Evolutionary conservation across 768 basidiomycete genomes (phyloP), one percentile per base, ranked within the genome.

Genomic region (Termitomyces sp.): DNA sequence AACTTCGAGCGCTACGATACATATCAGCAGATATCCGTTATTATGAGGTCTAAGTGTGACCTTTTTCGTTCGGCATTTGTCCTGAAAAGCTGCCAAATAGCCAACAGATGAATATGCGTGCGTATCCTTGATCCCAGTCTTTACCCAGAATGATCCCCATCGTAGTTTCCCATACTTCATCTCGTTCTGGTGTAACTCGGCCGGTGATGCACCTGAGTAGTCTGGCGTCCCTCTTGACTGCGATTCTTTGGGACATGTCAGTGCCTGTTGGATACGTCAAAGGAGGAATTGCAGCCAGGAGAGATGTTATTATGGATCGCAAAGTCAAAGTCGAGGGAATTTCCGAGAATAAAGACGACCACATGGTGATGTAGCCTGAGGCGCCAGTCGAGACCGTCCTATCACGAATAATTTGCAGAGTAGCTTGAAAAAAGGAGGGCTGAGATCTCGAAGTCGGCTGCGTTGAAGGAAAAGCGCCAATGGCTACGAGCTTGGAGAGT

Each of bases 71-170:
- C 15, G 75, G 68, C 12, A 69, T 46, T 1, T 66, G 65, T 6
- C 61, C 59, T 20, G 57, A 65, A 7, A 77, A 64, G 14, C 65
- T 73, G 8, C 81, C 83, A 3, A 81, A 86, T 2, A 85, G 68
- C 92, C 92, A 95, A 62, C 86, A 86, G 0, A 86, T 81, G 60
- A 91, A 86, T 36, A 89, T 77, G 37, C 88, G 80, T 29, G 85
- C 83, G 62, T 85, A 74, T 6, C 76, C 77, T 65, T 85, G 78
- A 57, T 72, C 72, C 88, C 91, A 94, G 10, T 81, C 79, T 40
- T 83, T 83, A 8, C 76, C 76, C 9, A 88, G 64, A 3, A 87
- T 74, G 2, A 87, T 76, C 2, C 82, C 80, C 1, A 74, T 73
- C 9, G 74, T 69, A 50, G 72, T 72, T 57, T 86, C 79, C 82